Evolutionary conservation across 2,329 filamentous ascomycete genomes (phyloP), one percentile per base, ranked within the genome.

Genomic region (Escovopsis sp.): DNA sequence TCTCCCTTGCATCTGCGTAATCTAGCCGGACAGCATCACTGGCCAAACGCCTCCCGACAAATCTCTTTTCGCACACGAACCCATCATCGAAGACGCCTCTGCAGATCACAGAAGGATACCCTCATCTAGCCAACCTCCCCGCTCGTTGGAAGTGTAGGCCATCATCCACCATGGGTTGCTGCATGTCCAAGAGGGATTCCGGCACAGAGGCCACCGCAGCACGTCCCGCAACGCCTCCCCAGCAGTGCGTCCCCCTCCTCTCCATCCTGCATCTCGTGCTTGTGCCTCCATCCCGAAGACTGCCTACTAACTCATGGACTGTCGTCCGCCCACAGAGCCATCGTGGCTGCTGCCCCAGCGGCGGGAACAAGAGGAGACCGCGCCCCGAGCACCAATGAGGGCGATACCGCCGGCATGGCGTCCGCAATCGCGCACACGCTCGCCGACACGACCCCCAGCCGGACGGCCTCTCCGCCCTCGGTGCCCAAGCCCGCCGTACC

Each of bases 121-220:
- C 3, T 11, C 8, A 32, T 3, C 28, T 6, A 9, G 4, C 28
- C 28, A 3, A 32, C 4, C 7, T 32, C 11, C 7, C 8, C 28
- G 4, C 8, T 32, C 28, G 28, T 32, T 7, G 28, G 3, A 3
- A 32, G 28, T 3, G 11, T 37, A 4, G 8, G 3, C 8, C 10
- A 15, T 26, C 37, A 28, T 15, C 7, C 37, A 40, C 15, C 26
- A 45, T 45, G 44, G 44, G 44, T 36, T 45, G 40, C 33, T 45
- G 44, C 41, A 40, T 40, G 33, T 45, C 44, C 41, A 40, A 40
- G 3, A 32, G 8, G 8, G 36, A 43, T 28, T 41, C 44, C 12
- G 37, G 19, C 32, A 33, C 44, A 33, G 35, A 36, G 9, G 36
- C 44, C n/a, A 34, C 32, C 5, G 3, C 11, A 4, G 38, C 42